Conservation (phyloP, 1,284 basidiomycete genomes). For the Ganoderma sinense region DNA sequence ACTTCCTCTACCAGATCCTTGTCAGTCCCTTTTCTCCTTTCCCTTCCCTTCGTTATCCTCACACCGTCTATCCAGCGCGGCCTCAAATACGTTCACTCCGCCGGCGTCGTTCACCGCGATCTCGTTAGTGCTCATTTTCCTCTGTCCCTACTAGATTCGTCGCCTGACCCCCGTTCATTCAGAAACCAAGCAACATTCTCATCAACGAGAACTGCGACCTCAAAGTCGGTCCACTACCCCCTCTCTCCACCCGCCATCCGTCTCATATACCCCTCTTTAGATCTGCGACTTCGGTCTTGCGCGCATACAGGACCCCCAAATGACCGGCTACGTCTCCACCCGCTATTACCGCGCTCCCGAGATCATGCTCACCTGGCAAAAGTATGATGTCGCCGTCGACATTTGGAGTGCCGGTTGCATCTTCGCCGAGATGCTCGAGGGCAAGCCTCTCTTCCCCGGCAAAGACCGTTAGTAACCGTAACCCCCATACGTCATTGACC, state of each 20-base stretch:
- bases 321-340: slow-evolving; percentile 99
- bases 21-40: slow-evolving; percentile 50
- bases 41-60: not conserved
- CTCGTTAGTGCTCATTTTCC: slow-evolving; percentile 59
- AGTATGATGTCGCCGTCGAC: slow-evolving; percentile 99
- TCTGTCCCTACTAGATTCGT: not conserved
- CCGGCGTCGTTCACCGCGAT: slow-evolving; percentile 98
- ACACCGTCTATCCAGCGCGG: slow-evolving; percentile 71
- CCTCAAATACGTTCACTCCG: slow-evolving; percentile 99
- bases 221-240: slow-evolving; percentile 57
- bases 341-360: slow-evolving; percentile 99
- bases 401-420: slow-evolving; percentile 99
- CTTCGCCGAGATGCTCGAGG: slow-evolving; percentile 99
- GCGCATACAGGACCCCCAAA: slow-evolving; percentile 97
- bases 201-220: slow-evolving; percentile 99
- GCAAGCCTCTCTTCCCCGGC: slow-evolving; percentile 98
- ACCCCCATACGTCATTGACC: slow-evolving; percentile 18
- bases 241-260: not conserved
- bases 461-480: slow-evolving; percentile 83
- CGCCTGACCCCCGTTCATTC: slow-evolving; percentile 5
- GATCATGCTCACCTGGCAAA: slow-evolving; percentile 99
- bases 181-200: slow-evolving; percentile 99
- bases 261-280: slow-evolving; percentile 45
- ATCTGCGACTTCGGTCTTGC: slow-evolving; percentile 99
- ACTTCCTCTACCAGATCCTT: slow-evolving; percentile 99